Base-by-base conservation (phyloP, 116 monocot species). In the Iris pallida region DNA sequence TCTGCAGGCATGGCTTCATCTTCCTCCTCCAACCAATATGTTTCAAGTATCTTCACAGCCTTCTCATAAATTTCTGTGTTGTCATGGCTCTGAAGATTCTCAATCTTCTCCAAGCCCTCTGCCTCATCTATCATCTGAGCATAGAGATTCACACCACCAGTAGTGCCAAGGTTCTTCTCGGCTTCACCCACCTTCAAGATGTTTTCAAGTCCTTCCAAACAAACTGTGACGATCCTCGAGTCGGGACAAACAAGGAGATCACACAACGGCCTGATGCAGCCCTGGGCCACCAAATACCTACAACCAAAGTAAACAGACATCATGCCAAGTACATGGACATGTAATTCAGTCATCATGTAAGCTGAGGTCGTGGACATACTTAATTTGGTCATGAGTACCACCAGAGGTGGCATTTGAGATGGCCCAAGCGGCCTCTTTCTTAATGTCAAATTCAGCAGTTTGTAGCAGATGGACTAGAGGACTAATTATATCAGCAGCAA, bases 391-490 rank as follows among this genome's bases (percentile, higher is more conserved):
- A 72, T 81, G 81, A 16, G 81, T 80, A 57, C 95, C 95, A 42
- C 95, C 95, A 57, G 95, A 95, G 18, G 95, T 95, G 20, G 95
- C 95, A 86, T 95, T 95, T 61, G 95, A 91, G 49, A 95, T 87
- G 18, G 94, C 94, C 94, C 94, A 94, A 11, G 94, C 91, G 13
- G 91, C 90, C 64, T 94, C 94, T 68, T 90, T 94, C 73, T 90
- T 94, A 40, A 94, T 85, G 68, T 94, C 90, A 72, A 94, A 90
- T 55, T 94, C 94, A 16, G 90, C 87, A 16, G 74, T 85, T 76
- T 83, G 88, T 46, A 94, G 83, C 70, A 94, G 71, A 42, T 85
- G 66, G 13, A 95, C 82, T 44, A 95, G 68, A 56, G 95, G 95
- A 54, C 81, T 80, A 67, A 95, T 73, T 45, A 95, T 91, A 16